Evolutionary conservation across 2,329 filamentous ascomycete species (phyloP), one percentile per base, ranked within the genome.

Genomic region (Aspergillus oerlinghausenensis): DNA sequence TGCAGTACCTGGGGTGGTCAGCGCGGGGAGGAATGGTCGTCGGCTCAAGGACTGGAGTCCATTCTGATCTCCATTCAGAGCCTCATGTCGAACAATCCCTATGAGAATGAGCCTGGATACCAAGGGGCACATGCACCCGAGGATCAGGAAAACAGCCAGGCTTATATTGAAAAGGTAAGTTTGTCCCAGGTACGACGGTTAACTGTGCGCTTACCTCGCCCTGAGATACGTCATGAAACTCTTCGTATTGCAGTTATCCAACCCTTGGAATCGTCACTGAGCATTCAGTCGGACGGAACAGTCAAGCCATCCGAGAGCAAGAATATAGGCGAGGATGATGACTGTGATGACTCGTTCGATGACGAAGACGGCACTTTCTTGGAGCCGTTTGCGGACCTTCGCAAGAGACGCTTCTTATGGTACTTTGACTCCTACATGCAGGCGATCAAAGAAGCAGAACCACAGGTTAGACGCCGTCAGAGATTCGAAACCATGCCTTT

Each of bases 61-160:
- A 90, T 97, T 50, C 75, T 99, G 50, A 84, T 97, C 53, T 97
- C 93, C 4, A 97, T 99, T 56, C 94, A 99, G 74, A 97, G 92
- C 72, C 80, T 99, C 48, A 92, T 99, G 88, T 96, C 92, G 1
- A 77, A 85, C 28, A 96, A 97, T 65, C 94, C 93, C 0, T 97
- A 96, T 74, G 90, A 94, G 70, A 97, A 97, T 66, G 94, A 99
- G 71, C 94, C 94, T 1, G 94, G 94, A 5, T 97, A 90, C 65
- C 93, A 97, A 71, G 83, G 88, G 58, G 84, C 87, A 11, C 88
- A 87, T 49, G 81, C 83, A 8, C 75, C 81, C 0, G 76, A 80
- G 3, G 91, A 96, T 71, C 88, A 89, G 74, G 85, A 86, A 72
- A 82, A 86, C 57, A 89, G 92, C 72, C 82, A 83, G 59, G 80